Evolutionary conservation across 306 rosid species (phyloP), one percentile per base, ranked within the genome.

Genomic region (Pueraria montana): DNA sequence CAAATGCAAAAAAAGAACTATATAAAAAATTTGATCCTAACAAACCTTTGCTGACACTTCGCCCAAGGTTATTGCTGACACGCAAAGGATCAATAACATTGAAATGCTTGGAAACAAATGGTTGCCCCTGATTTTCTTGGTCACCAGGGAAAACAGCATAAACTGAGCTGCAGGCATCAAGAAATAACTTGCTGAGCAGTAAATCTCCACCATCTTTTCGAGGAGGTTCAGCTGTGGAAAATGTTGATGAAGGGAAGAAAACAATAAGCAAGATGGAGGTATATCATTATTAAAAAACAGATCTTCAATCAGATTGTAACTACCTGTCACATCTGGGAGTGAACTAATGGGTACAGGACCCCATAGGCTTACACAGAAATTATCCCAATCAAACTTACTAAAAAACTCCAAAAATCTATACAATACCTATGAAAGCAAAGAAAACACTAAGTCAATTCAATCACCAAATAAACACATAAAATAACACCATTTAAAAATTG

Each of bases 361-460:
- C 94, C 96, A 90, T 32, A 93, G 86, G 81, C 97, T 93, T 45
- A 93, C 90, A 49, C 97, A 93, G 80, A 87, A 93, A 81, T 93
- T 93, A 23, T 93, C 94, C 97, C 97, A 93, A 83, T 93, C 97
- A 88, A 91, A 93, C 88, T 91, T 93, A 76, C 97, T 93, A 74
- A 93, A 93, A 75, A 91, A 93, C 87, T 89, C 97, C 70, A 93
- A 86, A 82, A 93, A 93, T 11, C 97, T 90, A 82, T 90, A 91
- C 68, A 93, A 89, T 77, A 93, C 97, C 97, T 93, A 89, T 58
- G 64, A 26, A 46, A 8, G 42, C 77, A 67, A 87, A 69, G 42
- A 53, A 43, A 40, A 75, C 56, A 69, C 17, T 45, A 17, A 59
- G 70, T 78, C 71, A 83, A 17, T 36, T 5, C 13, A 43, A 84